A percentile compares a stretch with the other conserved stretches of the same genome.
Conservation (phyloP, 306 rosid species). For the Quillaja saponaria region DNA sequence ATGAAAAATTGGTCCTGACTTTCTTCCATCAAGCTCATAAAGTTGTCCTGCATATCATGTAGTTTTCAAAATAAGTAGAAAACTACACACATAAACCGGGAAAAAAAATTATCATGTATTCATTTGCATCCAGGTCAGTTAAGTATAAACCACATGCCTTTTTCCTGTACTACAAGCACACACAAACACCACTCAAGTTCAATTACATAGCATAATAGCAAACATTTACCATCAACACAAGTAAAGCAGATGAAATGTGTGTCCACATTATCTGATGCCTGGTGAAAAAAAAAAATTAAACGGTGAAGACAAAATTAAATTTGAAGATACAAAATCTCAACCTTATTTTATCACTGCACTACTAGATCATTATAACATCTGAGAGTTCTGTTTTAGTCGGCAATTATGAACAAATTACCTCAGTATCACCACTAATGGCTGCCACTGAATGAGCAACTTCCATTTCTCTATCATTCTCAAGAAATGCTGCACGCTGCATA, state of each 20-base stretch:
- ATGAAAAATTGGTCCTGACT: conserved; percentile 69
- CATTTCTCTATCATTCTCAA: conserved; percentile 82
- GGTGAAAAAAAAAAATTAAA: conserved; percentile 22
- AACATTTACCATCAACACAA: conserved; percentile 65
- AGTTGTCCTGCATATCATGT: conserved; percentile 52
- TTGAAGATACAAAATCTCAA: too few relatives aligned
- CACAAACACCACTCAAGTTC: background rate
- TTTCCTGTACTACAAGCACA: conserved; percentile 15
- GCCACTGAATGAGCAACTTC: conserved; percentile 93
- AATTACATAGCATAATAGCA: background rate
- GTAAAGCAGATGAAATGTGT: conserved; percentile 88
- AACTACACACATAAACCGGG: too few relatives aligned
- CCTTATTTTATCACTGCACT: too few relatives aligned
- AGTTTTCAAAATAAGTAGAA: background rate
- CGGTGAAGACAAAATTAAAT: too few relatives aligned
- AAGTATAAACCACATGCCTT: background rate
- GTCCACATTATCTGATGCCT: conserved; percentile 69
- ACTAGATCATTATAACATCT: too few relatives aligned
- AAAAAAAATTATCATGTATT: background rate
- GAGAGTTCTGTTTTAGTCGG: too few relatives aligned
- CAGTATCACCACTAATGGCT: conserved; percentile 88
- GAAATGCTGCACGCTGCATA: conserved; percentile 78
- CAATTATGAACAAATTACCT: conserved; percentile 38
- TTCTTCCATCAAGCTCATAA: conserved; percentile 93
- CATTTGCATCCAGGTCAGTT: conserved; percentile 14